These are phyloP conservation scores for Xylaria intraflava DNA, from an alignment of 495 filamentous ascomycete genomes.

Conservation along the genomic window DNA sequence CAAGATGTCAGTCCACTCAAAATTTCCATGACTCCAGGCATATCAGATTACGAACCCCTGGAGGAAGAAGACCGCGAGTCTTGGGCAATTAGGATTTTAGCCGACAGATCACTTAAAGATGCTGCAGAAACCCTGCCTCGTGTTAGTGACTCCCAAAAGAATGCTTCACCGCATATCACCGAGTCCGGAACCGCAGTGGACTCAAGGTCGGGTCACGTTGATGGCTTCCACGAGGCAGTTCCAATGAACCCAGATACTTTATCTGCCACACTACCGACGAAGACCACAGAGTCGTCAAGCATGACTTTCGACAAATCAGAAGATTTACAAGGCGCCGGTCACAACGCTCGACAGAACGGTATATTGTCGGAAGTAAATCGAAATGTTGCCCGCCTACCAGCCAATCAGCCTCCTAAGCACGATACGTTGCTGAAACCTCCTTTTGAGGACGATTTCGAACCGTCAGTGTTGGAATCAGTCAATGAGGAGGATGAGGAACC, in stretches of 20 bases:
- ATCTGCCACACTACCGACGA: neutral
- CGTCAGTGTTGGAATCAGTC: slow-evolving; percentile 26
- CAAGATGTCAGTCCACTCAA: slow-evolving; percentile 18
- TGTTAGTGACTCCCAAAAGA: neutral
- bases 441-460: slow-evolving; percentile 39
- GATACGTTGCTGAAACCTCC: neutral
- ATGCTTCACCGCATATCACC: neutral
- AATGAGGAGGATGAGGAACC: slow-evolving; percentile 27
- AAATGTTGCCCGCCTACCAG: slow-evolving; percentile 18
- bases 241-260: neutral
- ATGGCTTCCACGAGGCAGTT: neutral
- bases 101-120: slow-evolving; percentile 7
- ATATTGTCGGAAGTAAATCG: slow-evolving; percentile 19
- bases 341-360: neutral
- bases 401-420: slow-evolving; percentile 12
- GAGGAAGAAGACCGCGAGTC: slow-evolving; percentile 10
- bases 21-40: neutral
- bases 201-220: neutral
- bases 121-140: neutral
- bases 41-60: slow-evolving; percentile 10
- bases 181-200: neutral
- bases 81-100: slow-evolving; percentile 11
- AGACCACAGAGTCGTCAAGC: slow-evolving; percentile 3
- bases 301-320: slow-evolving; percentile 9
- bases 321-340: neutral